Evolutionary conservation across 176 grass and related monocot genomes (phyloP), one percentile per base, ranked within the genome.

Genomic region (Calamus simplicifolius): DNA sequence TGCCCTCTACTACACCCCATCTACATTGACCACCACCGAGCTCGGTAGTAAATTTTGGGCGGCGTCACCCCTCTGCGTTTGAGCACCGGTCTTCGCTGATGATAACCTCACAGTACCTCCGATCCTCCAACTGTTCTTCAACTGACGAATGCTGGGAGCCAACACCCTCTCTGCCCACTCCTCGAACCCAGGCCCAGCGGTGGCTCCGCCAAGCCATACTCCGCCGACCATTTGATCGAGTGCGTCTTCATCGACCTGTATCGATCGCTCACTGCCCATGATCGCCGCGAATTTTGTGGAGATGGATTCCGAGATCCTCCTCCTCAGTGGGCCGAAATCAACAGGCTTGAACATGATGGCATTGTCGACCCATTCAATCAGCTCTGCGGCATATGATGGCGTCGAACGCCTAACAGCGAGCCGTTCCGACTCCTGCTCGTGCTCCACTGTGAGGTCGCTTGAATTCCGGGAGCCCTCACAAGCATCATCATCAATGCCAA

Each of bases 371-470:
- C 73, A 28, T 66, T 75, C 31, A 23, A 67, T 64, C 26, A 98
- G 66, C 27, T 80, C 81, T 2, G 69, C 29, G 0, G 77, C 29
- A 7, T 51, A 56, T 0, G 69, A 56, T 49, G 51, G 61, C 13
- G 57, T 57, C 14, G 68, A 72, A 58, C 43, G 72, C 12, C 23
- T 54, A 43, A 38, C 2, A 59, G 69, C 4, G 52, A 78, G 4
- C 38, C 66, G 52, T 73, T 78, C 14, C 2, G 35, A 7, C 35
- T 84, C 81, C 25, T 76, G 75, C 49, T 79, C 81, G 54, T 75
- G 68, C 61, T 92, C 93, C 50, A 85, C 75, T 28, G 93, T 98
- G 6, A 98, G 72, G 57, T 98, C 93, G 16, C 93, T 98, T 13
- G 78, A 84, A 49, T 77, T 84, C 26, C 70, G 62, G 8, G 83